phyloP scores from a whole-genome alignment of 1,284 basidiomycete species.

The Ceratobasidium sp. region DNA sequence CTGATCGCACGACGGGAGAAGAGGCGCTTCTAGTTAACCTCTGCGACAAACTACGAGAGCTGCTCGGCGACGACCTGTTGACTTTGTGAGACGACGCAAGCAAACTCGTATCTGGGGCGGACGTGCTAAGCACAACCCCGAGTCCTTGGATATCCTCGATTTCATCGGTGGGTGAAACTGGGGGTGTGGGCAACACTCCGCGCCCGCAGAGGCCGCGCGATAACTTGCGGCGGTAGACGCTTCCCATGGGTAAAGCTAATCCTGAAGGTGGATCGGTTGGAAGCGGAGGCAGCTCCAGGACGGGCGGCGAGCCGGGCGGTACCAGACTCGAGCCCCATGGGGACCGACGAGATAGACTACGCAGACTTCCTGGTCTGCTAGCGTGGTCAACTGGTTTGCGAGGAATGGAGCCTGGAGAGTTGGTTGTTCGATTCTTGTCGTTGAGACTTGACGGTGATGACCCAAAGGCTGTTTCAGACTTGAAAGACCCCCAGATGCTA shows the following conservation, averaged over 20 bases:
- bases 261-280: not conserved
- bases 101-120: not conserved
- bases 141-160: not conserved
- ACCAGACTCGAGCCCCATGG: not conserved
- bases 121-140: not conserved
- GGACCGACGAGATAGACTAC: not conserved
- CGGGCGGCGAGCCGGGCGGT: conserved; percentile 6
- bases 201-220: not conserved
- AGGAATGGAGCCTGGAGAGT: not conserved
- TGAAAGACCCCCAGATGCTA: conserved; percentile 34
- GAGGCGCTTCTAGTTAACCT: not conserved
- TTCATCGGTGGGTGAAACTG: conserved; percentile 22
- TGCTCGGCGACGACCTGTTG: not conserved
- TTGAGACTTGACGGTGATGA: conserved; percentile 11
- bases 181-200: conserved; percentile 1
- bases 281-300: not conserved
- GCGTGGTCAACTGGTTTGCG: not conserved
- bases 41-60: not conserved
- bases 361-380: not conserved
- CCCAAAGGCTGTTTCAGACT: conserved; percentile 33
- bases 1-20: conserved; percentile 16
- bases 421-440: not conserved
- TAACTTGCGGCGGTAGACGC: not conserved
- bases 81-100: not conserved
- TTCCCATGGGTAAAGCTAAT: not conserved